Evolutionary conservation across 2,329 filamentous ascomycete genomes (phyloP).

Genomic region (Aspergillus carbonarius): DNA sequence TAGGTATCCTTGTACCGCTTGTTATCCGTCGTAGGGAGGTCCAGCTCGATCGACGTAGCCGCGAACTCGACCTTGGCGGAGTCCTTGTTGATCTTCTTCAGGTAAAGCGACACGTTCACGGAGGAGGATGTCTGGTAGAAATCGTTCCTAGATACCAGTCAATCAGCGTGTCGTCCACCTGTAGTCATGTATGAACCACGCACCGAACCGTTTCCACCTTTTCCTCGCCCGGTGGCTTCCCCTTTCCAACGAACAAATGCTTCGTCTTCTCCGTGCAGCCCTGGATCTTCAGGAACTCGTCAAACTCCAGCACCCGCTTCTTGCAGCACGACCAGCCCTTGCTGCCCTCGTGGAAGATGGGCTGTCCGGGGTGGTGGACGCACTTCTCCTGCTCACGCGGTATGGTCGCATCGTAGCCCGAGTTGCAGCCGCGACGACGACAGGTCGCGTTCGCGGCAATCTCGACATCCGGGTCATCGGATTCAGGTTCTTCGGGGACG

Average conservation of each 20-base stretch:
- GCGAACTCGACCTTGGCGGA: conserved; percentile 70
- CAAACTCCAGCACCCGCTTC: conserved; percentile 89
- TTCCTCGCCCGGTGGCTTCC: conserved; percentile 69
- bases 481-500: conserved; percentile 68
- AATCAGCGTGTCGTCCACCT: background rate
- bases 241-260: conserved; percentile 80
- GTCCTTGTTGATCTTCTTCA: conserved; percentile 94
- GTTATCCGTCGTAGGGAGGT: conserved; percentile 80
- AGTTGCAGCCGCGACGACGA: conserved; percentile 72
- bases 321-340: conserved; percentile 99
- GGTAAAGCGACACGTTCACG: conserved; percentile 87
- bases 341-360: conserved; percentile 96
- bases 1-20: conserved; percentile 78
- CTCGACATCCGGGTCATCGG: conserved; percentile 74
- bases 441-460: conserved; percentile 75
- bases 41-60: conserved; percentile 64
- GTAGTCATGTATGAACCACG: conserved; percentile 23
- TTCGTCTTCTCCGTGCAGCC: conserved; percentile 79
- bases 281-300: conserved; percentile 94
- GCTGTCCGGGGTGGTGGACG: conserved; percentile 81
- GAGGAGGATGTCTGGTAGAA: conserved; percentile 89
- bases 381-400: conserved; percentile 72
- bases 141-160: conserved; percentile 61
- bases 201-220: conserved; percentile 74
- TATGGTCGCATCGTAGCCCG: conserved; percentile 59